Evolutionary conservation across 2,329 filamentous ascomycete genomes (phyloP).

Genomic region (Tricladium varicosporioides): DNA sequence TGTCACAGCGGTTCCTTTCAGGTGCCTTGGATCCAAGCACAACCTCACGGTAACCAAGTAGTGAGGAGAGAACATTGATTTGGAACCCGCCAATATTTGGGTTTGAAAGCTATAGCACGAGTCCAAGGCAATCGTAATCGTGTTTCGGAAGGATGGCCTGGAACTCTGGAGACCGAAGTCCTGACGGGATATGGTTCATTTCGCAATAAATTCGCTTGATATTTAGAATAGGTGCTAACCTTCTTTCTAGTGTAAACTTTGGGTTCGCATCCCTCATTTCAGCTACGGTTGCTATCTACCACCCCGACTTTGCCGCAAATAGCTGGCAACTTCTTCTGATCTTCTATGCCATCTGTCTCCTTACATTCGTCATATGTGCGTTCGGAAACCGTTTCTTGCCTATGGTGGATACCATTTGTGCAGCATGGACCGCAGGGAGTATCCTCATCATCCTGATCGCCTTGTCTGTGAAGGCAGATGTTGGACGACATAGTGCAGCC

Average conservation of each 20-base stretch:
- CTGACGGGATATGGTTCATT: conserved; percentile 68
- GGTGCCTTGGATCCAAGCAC: no score
- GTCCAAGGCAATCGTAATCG: no score
- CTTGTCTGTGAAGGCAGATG: conserved; percentile 52
- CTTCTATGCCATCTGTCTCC: conserved; percentile 65
- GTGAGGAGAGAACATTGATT: no score
- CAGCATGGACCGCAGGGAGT: conserved; percentile 52
- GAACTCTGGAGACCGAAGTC: no score
- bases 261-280: conserved; percentile 58
- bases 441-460: conserved; percentile 57
- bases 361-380: conserved; percentile 63
- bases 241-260: conserved; percentile 60
- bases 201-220: background rate
- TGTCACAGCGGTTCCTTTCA: no score
- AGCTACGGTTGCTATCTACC: conserved; percentile 51
- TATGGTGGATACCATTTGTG: conserved; percentile 56
- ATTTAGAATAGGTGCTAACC: background rate
- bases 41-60: no score
- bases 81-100: no score
- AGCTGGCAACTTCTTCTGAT: conserved; percentile 69
- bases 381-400: conserved; percentile 68
- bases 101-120: no score
- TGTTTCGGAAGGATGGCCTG: no score
- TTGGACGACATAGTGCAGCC: conserved; percentile 49
- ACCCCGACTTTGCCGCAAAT: conserved; percentile 49